Base-by-base conservation (phyloP, 768 basidiomycete species). In the Sistotremastrum niveocremeum region DNA sequence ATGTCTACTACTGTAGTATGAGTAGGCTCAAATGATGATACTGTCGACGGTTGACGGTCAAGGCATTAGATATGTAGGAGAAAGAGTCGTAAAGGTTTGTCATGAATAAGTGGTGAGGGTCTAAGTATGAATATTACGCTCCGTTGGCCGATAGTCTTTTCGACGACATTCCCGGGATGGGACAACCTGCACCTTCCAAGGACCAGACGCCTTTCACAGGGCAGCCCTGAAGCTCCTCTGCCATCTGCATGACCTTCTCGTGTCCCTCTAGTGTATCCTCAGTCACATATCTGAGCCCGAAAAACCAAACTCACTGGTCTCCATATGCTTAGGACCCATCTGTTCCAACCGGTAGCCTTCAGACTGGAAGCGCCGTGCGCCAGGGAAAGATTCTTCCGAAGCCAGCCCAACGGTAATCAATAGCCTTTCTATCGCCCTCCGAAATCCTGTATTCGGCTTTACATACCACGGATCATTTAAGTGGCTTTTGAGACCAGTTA, bases 391-490 rank as follows among this genome's bases (percentile, higher is more conserved):
- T 12, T 71, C 70, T 4, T 56, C 62, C 20, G 20, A 28, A 70
- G 70, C 47, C 69, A 51, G 44, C 68, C 65, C 64, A 20, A 67
- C 37, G 31, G 50, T 40, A 6, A 72, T 65, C 6, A 58, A 45
- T 1, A 69, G 39, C 34, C 53, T 56, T 41, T 68, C 66, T 12
- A 49, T 36, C 9, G 60, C 5, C 56, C 57, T 2, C 50, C 60
- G 0, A 62, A 54, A 8, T n/a, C 50, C 48, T 9, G 8, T 44
- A 32, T 46, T 63, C 55, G 0, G 69, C 65, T 50, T 65, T 69
- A 51, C 20, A 20, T 75, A 75, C 71, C 72, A 73, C 20, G 72
- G 72, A 43, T 56, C 57, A 4, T 62, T 55, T 29, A 60, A 52
- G 44, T 48, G 69, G 51, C 66, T 41, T 20, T 36, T 46, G n/a